Conservation (phyloP, 1,139 yeast species). For the Saccharomyces hybrid region DNA sequence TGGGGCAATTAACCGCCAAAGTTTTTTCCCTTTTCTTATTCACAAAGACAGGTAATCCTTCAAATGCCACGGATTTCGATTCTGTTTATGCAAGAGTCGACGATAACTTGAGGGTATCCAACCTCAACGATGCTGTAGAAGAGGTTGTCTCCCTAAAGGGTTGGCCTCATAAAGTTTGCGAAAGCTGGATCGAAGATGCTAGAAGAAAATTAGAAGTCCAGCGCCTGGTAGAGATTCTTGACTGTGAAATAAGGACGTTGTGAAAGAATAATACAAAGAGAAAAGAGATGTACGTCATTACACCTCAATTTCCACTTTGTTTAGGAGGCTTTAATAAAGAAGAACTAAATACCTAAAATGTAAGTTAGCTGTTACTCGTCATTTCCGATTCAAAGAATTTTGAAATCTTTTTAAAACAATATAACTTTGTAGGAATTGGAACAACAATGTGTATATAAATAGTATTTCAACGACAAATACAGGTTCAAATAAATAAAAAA, state of each 20-base stretch:
- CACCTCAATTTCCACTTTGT: background rate
- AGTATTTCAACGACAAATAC: background rate
- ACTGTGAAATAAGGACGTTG: conserved; percentile 34
- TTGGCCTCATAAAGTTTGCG: conserved; percentile 84
- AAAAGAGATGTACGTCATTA: background rate
- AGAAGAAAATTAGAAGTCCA: conserved; percentile 85
- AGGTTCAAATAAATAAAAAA: conserved; percentile 6
- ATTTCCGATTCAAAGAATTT: background rate
- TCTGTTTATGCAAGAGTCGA: conserved; percentile 82
- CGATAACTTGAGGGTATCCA: conserved; percentile 64
- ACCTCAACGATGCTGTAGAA: conserved; percentile 82
- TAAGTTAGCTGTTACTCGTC: background rate
- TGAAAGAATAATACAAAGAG: conserved; percentile 6
- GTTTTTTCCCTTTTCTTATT: conserved; percentile 69
- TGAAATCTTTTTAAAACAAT: background rate
- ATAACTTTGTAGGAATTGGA: background rate
- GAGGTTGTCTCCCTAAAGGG: conserved; percentile 88
- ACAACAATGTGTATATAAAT: background rate
- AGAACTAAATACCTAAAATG: conserved; percentile 1
- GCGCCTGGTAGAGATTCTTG: conserved; percentile 52
- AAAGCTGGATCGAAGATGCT: conserved; percentile 85
- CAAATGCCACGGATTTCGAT: conserved; percentile 80
- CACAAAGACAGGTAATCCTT: conserved; percentile 59
- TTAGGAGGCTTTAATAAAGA: background rate
- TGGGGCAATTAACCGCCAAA: conserved; percentile 80